phyloP scores from a whole-genome alignment of 2,329 filamentous ascomycete genomes.

The Fusarium sp. region DNA sequence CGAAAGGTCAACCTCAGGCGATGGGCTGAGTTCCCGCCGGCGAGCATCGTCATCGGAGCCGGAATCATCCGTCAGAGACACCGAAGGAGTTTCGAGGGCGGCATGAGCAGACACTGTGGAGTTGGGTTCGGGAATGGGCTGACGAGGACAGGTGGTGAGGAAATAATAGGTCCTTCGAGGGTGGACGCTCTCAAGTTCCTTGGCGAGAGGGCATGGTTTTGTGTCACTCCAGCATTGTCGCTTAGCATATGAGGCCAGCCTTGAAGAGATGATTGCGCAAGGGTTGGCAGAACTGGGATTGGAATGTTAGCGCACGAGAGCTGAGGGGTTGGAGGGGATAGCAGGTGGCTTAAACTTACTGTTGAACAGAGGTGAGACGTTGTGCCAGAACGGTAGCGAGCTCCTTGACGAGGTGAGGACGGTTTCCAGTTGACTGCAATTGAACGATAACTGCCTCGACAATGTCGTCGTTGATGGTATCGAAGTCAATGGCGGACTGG shows the following conservation, averaged over 20 bases:
- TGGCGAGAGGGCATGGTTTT: constrained; percentile 86
- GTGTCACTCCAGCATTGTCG: constrained; percentile 82
- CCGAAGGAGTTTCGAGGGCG: constrained; percentile 82
- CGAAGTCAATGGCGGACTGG: constrained; percentile 66
- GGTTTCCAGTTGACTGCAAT: constrained; percentile 88
- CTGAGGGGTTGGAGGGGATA: constrained; percentile 24
- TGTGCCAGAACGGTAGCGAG: constrained; percentile 82
- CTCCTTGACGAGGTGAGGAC: constrained; percentile 95
- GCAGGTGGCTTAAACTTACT: constrained; percentile 69
- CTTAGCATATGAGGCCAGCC: constrained; percentile 89
- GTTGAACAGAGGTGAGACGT: constrained; percentile 85
- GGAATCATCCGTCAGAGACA: constrained; percentile 67
- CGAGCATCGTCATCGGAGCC: constrained; percentile 77
- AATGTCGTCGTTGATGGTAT: constrained; percentile 92
- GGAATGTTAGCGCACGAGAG: constrained; percentile 42
- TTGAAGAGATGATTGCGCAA: constrained; percentile 92
- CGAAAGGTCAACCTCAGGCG: constrained; percentile 92
- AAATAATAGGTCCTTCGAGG: constrained; percentile 97
- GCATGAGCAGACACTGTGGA: constrained; percentile 37
- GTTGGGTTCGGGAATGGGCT: constrained; percentile 73
- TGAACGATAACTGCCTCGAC: constrained; percentile 91
- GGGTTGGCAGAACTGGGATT: constrained; percentile 87
- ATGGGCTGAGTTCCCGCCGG: constrained; percentile 81
- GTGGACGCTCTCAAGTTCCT: constrained; percentile 91
- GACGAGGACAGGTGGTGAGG: constrained; percentile 86